Conservation (phyloP, 2,329 filamentous ascomycete genomes). For the Aspergillus sp. region DNA sequence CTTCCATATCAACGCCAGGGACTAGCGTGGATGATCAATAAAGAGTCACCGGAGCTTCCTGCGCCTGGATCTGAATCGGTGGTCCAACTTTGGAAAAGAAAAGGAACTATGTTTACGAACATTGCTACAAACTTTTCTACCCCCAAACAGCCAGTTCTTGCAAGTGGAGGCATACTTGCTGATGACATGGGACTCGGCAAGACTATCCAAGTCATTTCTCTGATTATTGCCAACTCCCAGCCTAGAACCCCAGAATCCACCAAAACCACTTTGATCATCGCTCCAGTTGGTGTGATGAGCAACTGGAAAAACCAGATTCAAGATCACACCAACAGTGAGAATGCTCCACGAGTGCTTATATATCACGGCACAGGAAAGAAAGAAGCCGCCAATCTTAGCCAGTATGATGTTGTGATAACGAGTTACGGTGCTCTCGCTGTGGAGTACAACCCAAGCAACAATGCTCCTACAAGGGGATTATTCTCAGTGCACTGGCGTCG, state of each 20-base stretch:
- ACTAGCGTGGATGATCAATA: slow-evolving; percentile 73
- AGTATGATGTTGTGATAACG: slow-evolving; percentile 74
- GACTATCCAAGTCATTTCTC: slow-evolving; percentile 77
- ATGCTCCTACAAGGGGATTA: slow-evolving; percentile 45
- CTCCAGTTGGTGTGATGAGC: slow-evolving; percentile 81
- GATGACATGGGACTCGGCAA: slow-evolving; percentile 94
- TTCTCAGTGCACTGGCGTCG: slow-evolving; percentile 70
- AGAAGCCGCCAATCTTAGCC: slow-evolving; percentile 54
- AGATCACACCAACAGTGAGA: slow-evolving; percentile 63
- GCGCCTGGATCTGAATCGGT: slow-evolving; percentile 53
- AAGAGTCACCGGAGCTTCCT: slow-evolving; percentile 67
- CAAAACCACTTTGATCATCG: slow-evolving; percentile 71
- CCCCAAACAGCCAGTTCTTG: slow-evolving; percentile 54
- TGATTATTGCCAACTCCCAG: slow-evolving; percentile 59
- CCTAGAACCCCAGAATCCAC: slow-evolving; percentile 41
- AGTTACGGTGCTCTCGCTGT: slow-evolving; percentile 73
- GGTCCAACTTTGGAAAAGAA: slow-evolving; percentile 73
- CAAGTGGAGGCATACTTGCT: slow-evolving; percentile 78
- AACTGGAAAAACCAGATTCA: slow-evolving; percentile 82
- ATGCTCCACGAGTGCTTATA: slow-evolving; percentile 61
- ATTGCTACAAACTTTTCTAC: slow-evolving; percentile 68
- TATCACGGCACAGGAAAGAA: slow-evolving; percentile 66
- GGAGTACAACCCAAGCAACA: slow-evolving; percentile 54
- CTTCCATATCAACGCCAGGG: slow-evolving; percentile 77
- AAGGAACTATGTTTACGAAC: slow-evolving; percentile 54